Percentiles rank a stretch among this genome's conserved stretches.
Conservation (phyloP, 1,284 basidiomycete species). For the Serendipita sp. region DNA sequence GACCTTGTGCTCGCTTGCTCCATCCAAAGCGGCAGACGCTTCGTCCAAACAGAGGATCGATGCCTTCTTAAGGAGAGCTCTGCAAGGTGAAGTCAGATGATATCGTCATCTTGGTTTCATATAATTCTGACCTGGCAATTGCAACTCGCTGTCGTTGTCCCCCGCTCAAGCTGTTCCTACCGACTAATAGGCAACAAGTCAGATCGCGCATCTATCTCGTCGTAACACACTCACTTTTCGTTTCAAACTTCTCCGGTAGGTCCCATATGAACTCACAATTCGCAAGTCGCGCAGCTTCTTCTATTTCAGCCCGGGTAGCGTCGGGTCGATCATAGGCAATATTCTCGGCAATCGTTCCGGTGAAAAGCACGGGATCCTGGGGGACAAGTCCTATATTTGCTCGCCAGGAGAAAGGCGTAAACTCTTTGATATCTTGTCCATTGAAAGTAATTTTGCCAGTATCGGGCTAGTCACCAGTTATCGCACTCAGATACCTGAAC, state of each 20-base stretch:
- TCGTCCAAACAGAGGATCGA: conserved; percentile 72
- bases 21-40: conserved; percentile 76
- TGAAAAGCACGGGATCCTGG: conserved; percentile 67
- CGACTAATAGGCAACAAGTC: conserved; percentile 33
- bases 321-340: conserved; percentile 75
- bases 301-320: conserved; percentile 70
- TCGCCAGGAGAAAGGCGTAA: conserved; percentile 76
- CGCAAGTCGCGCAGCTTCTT: conserved; percentile 75
- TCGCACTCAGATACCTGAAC: not conserved
- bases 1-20: conserved; percentile 71
- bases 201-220: conserved; percentile 17
- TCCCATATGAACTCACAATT: conserved; percentile 95
- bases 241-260: conserved; percentile 76
- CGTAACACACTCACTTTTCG: conserved; percentile 37
- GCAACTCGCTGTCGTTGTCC: conserved; percentile 56
- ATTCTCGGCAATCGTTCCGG: conserved; percentile 83
- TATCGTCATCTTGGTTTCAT: not conserved
- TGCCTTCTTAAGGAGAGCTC: conserved; percentile 75
- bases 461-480: conserved; percentile 34
- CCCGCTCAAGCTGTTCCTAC: conserved; percentile 58
- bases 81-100: conserved; percentile 21
- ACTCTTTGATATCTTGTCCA: conserved; percentile 77
- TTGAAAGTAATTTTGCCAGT: conserved; percentile 72
- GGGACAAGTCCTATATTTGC: conserved; percentile 78
- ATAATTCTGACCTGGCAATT: conserved; percentile 32